Evolutionary conservation across 495 filamentous ascomycete genomes (phyloP), one percentile per base, ranked within the genome.

Genomic region (Hypoxylon fragiforme): DNA sequence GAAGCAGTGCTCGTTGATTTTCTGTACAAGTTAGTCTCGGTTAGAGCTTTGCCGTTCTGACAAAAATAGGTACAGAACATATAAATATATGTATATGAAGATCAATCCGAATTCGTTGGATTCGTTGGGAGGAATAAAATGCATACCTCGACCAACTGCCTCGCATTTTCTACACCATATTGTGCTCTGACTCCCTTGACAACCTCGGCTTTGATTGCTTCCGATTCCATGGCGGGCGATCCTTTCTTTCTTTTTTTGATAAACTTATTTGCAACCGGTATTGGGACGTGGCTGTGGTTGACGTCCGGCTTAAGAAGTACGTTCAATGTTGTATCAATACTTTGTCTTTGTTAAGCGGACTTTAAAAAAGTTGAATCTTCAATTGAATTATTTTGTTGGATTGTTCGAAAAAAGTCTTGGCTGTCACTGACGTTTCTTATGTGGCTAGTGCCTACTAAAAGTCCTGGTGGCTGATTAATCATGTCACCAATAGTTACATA

Each of bases 1-100:
- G 82, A 96, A 97, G 82, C 94, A 98, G 79, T 95, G 85, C 68
- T 92, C 85, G 80, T 97, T 96, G 71, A 97, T 80, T 87, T 91
- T 95, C 94, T 97, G 59, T 28, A n/a, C n/a, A n/a, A n/a, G n/a
- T n/a, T n/a, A n/a, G n/a, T n/a, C n/a, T n/a, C n/a, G n/a, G n/a
- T n/a, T n/a, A n/a, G n/a, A n/a, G n/a, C n/a, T n/a, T n/a, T n/a
- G n/a, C n/a, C n/a, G n/a, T n/a, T n/a, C n/a, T n/a, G n/a, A n/a
- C n/a, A n/a, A n/a, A n/a, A n/a, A n/a, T n/a, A n/a, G n/a, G n/a
- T n/a, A n/a, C n/a, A n/a, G n/a, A n/a, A n/a, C n/a, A n/a, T n/a
- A n/a, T n/a, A n/a, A n/a, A n/a, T n/a, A n/a, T n/a, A n/a, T n/a
- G n/a, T n/a, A n/a, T n/a, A n/a, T n/a, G n/a, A 32, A 5, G 1